phyloP scores from a whole-genome alignment of 2,329 filamentous ascomycete genomes.

The Talaromyces sp. region DNA sequence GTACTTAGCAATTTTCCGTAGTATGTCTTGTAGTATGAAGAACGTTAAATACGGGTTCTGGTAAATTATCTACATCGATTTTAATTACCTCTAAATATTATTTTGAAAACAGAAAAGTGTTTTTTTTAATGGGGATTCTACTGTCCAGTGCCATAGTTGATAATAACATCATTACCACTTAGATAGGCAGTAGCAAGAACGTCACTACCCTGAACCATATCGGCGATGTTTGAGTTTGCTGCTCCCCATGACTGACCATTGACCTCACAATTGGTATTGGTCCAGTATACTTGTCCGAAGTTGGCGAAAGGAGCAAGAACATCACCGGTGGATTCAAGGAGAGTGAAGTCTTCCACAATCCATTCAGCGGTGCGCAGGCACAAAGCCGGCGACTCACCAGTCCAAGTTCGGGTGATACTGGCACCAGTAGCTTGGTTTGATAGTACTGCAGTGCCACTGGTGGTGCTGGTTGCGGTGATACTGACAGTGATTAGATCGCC shows the following conservation, averaged over 20 bases:
- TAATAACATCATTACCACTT: conserved; percentile 9
- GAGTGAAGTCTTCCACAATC: conserved; percentile 9
- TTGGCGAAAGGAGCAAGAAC: conserved; percentile 5
- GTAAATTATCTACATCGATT: not conserved
- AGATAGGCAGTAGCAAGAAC: conserved; percentile 8
- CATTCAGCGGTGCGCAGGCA: conserved; percentile 7
- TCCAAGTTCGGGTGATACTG: conserved; percentile 5
- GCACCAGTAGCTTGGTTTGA: not conserved
- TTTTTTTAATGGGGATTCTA: not conserved
- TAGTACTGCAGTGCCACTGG: conserved; percentile 6
- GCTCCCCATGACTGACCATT: conserved; percentile 5
- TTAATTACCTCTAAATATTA: not conserved
- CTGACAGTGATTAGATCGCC: conserved; percentile 7
- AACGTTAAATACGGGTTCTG: not conserved
- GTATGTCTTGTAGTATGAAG: too few relatives aligned
- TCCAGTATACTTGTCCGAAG: conserved; percentile 7
- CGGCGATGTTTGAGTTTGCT: conserved; percentile 6
- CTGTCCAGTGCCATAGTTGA: conserved; percentile 10
- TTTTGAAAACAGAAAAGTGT: not conserved
- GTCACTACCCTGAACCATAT: conserved; percentile 8
- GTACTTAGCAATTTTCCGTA: too few relatives aligned
- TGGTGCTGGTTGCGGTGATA: conserved; percentile 8
- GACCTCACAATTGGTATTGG: not conserved
- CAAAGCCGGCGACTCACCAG: conserved; percentile 3
- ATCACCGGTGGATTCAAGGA: not conserved